Evolutionary conservation across 352 stramenopile genomes (phyloP).

Genomic region (Phytophthora pluvialis): DNA sequence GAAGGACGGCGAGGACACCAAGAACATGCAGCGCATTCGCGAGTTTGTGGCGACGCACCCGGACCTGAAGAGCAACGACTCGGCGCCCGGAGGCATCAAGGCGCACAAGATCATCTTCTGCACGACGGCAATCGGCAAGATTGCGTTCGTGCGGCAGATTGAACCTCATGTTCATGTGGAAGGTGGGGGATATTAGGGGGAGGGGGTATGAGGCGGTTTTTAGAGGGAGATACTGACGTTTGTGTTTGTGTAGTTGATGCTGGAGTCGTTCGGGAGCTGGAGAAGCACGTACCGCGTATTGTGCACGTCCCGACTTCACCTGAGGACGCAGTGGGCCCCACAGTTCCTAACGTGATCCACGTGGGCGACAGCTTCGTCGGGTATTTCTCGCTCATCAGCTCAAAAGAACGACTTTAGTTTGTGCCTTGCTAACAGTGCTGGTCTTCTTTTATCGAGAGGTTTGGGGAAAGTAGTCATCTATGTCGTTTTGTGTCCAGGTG

Average conservation of each 20-base stretch:
- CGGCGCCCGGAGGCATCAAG: slow-evolving; percentile 39
- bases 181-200: slow-evolving; percentile 41
- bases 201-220: neutral
- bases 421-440: slow-evolving; percentile 24
- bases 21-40: slow-evolving; percentile 50
- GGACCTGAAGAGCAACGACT: slow-evolving; percentile 36
- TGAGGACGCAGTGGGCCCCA: slow-evolving; percentile 31
- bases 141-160: slow-evolving; percentile 89
- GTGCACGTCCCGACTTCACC: slow-evolving; percentile 55
- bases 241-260: slow-evolving; percentile 52
- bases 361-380: slow-evolving; percentile 67
- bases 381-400: slow-evolving; percentile 72
- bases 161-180: slow-evolving; percentile 85
- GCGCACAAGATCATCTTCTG: slow-evolving; percentile 86
- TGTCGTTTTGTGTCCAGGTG: slow-evolving; percentile 16
- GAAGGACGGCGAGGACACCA: slow-evolving; percentile 34
- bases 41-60: slow-evolving; percentile 48
- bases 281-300: slow-evolving; percentile 81
- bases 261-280: slow-evolving; percentile 60
- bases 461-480: slow-evolving; percentile 3
- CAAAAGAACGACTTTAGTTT: slow-evolving; percentile 42
- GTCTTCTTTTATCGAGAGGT: slow-evolving; percentile 17
- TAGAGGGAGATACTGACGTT: slow-evolving; percentile 3
- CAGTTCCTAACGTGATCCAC: slow-evolving; percentile 55
- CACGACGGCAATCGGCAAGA: slow-evolving; percentile 75